A percentile compares a stretch with the other conserved stretches of the same genome.
These are phyloP conservation scores for Hypomontagnella monticulosa DNA, from an alignment of 495 filamentous ascomycete genomes.

Conservation along the genomic window DNA sequence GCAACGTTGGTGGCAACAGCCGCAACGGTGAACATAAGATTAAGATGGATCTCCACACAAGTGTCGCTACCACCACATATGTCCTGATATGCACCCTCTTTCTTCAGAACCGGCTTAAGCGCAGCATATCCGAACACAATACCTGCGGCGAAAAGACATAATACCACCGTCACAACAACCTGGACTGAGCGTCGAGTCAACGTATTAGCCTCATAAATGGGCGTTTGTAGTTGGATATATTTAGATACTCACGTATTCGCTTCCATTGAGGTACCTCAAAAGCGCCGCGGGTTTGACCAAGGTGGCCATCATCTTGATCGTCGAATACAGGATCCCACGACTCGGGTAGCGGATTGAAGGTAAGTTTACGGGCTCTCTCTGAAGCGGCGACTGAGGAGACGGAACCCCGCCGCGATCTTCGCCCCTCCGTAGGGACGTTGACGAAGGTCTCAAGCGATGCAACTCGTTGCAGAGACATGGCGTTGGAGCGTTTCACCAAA, in stretches of 20 bases:
- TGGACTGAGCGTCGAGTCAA: conserved; percentile 57
- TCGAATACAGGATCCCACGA: conserved; percentile 55
- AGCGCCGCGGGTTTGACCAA: conserved; percentile 65
- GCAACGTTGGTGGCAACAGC: conserved; percentile 83
- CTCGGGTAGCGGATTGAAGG: conserved; percentile 63
- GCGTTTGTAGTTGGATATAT: background rate
- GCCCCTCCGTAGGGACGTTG: conserved; percentile 49
- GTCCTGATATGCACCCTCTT: conserved; percentile 76
- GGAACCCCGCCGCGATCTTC: conserved; percentile 53
- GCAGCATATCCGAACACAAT: conserved; percentile 87
- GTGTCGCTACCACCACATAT: conserved; percentile 67
- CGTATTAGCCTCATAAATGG: conserved; percentile 16
- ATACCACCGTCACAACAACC: conserved; percentile 72
- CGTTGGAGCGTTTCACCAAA: conserved; percentile 4
- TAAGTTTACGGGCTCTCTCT: conserved; percentile 57
- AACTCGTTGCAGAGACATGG: conserved; percentile 63
- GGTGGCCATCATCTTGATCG: conserved; percentile 34
- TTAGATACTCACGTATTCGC: conserved; percentile 66
- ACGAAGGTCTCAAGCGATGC: conserved; percentile 62
- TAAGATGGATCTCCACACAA: conserved; percentile 80
- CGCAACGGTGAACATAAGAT: conserved; percentile 94
- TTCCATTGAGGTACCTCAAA: conserved; percentile 74
- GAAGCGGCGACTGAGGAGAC: conserved; percentile 34
- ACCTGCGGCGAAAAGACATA: conserved; percentile 84
- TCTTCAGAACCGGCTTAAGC: conserved; percentile 81